Base-by-base conservation (phyloP, 768 basidiomycete species). In the Mycena olivaceomarginata region DNA sequence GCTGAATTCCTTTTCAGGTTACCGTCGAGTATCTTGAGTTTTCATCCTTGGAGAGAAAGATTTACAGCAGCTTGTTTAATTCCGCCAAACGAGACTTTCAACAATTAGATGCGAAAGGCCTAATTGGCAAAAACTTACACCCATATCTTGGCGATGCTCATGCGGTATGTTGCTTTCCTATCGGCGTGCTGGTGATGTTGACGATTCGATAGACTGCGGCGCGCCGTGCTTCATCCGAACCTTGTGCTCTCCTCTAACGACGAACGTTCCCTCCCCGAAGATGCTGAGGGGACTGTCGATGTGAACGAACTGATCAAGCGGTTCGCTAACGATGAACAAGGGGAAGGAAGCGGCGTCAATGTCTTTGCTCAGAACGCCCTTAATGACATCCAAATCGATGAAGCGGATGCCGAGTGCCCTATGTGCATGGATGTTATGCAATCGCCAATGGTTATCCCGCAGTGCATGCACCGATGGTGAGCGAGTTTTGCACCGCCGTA, bases 111-210 rank as follows among this genome's bases (percentile, higher is more conserved):
- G 93, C 93, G 5, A 94, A 94, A 83, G 97, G 97, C 5, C 87
- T 94, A 3, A 87, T 96, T 41, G 92, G 93, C 79, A 95, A 92
- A 82, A 96, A 97, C n/a, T 80, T 94, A 95, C 83, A 94, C 95
- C 22, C 93, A 96, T 83, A 96, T 97, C 82, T 90, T 99, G 80
- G 96, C 97, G 15, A 97, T 98, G 95, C 89, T 99, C 41, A 98
- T 98, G 96, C 92, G 94, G 97, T 97, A 71, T 37, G 91, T 85
- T 45, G 4, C 20, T 72, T 56, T 70, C 31, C n/a, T 20, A 8
- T 64, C 16, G 40, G 67, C 20, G 3, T 31, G 3, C 25, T 31
- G 22, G 10, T 18, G 72, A 79, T 76, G 40, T 62, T 70, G 18
- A 70, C 70, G 31, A 41, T 77, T 60, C 18, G 64, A 9, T 79